These are phyloP conservation scores for Rasamsonia emersonii DNA, from an alignment of 2,329 filamentous ascomycete genomes.

Conservation along the genomic window DNA sequence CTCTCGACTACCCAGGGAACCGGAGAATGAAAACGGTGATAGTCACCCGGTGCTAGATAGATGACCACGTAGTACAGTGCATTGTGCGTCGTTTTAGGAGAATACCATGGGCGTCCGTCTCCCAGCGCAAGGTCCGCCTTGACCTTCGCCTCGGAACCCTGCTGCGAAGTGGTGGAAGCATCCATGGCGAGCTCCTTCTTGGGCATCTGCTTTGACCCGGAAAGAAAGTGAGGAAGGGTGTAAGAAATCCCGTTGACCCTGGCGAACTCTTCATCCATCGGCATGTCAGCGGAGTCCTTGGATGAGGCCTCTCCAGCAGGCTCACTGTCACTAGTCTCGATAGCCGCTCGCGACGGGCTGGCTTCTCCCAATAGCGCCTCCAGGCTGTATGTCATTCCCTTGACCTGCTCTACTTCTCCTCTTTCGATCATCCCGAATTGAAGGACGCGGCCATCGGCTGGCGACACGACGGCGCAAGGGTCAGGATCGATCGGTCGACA, in stretches of 20 bases:
- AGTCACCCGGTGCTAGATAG: constrained; percentile 94
- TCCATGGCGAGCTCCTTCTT: constrained; percentile 54
- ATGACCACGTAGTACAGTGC: constrained; percentile 89
- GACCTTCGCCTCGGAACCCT: constrained; percentile 73
- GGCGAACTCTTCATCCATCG: constrained; percentile 85
- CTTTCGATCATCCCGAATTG: constrained; percentile 89
- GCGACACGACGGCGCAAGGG: constrained; percentile 70
- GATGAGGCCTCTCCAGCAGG: constrained; percentile 22
- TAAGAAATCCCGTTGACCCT: constrained; percentile 92
- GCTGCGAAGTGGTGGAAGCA: constrained; percentile 59
- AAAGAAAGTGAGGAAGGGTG: constrained; percentile 78
- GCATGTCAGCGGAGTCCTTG: constrained; percentile 55
- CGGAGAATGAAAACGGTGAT: constrained; percentile 96
- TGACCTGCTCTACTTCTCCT: constrained; percentile 95
- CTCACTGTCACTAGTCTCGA: constrained; percentile 25
- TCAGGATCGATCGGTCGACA: constrained; percentile 76
- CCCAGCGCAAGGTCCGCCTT: constrained; percentile 71
- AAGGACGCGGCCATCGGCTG: constrained; percentile 81
- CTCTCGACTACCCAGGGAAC: constrained; percentile 91
- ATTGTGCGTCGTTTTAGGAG: constrained; percentile 52
- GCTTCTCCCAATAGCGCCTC: constrained; percentile 74
- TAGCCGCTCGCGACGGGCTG: constrained; percentile 37
- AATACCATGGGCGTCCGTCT: constrained; percentile 57
- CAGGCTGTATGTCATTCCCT: constrained; percentile 95
- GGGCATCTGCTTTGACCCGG: constrained; percentile 48